Base-by-base conservation (phyloP, 2,329 filamentous ascomycete species). In the Scedosporium minutisporum region DNA sequence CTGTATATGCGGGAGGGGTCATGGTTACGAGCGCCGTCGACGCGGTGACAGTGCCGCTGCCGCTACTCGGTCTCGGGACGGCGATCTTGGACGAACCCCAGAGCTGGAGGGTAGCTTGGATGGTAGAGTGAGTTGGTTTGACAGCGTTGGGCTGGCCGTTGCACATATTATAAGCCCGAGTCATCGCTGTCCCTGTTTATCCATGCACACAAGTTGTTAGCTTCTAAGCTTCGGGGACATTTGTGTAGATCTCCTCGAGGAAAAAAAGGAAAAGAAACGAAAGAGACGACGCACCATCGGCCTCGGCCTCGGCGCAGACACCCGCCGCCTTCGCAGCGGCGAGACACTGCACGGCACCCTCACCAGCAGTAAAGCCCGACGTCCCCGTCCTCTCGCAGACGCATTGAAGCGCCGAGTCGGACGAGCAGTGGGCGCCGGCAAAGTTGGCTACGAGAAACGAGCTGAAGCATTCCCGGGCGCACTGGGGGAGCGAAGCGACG, bases 281-380 rank as follows among this genome's bases (percentile, higher is more conserved):
- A 21, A 10, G 18, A 12, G 16, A 27, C 29, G 48, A 60, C 62
- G 46, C 51, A 63, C 62, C 6, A 48, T 61, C 41, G 21, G 23
- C 42, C 60, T 82, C 79, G 10, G 73, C 68, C 3, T 76, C 74
- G 4, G 75, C 71, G 71, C 89, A 92, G 14, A 73, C 74, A 2
- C 80, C 80, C 55, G 79, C 68, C 42, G 72, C 72, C 63, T 70
- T 74, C 68, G 83, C 80, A 6, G 82, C 82, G 7, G 82, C 76
- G 41, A 89, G 80, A 71, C 89, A 92, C 69, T 87, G 82, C 65
- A 90, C 73, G 4, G 85, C 87, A 10, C 81, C 88, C 73, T 91
- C 89, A n/a, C 87, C 88, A 58, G 91, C 69, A 1, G 89, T 91
- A 67, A 86, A 87, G 9, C 85, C 87, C 33, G 81, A 81, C 12